Conservation (phyloP, 129 eudicot species). For the Dittrichia graveolens region DNA sequence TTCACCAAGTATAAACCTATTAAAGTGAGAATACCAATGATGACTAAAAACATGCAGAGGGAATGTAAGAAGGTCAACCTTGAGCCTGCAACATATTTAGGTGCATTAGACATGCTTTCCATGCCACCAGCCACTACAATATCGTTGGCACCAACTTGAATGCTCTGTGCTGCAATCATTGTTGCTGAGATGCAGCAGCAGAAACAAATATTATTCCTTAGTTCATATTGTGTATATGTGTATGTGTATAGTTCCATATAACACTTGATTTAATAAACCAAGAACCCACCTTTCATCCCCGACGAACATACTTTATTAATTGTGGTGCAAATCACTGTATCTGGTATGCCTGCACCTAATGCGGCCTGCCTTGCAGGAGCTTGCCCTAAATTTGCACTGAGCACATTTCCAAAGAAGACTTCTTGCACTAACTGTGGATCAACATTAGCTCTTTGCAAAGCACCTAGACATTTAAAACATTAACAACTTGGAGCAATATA, state of each 20-base stretch:
- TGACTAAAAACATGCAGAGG: not conserved
- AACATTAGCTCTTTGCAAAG: conserved; percentile 75
- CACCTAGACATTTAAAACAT: conserved; percentile 40
- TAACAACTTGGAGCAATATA: not conserved
- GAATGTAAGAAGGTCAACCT: conserved; percentile 47
- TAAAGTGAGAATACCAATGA: not conserved
- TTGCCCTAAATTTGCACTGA: conserved; percentile 96
- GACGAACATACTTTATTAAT: conserved; percentile 94
- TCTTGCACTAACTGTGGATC: conserved; percentile 84
- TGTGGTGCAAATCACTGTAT: conserved; percentile 79
- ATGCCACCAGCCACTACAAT: conserved; percentile 94
- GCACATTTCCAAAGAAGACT: conserved; percentile 95
- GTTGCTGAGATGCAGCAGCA: conserved; percentile 53
- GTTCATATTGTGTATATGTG: not conserved
- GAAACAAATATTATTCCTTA: not conserved
- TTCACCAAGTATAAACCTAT: too few relatives aligned
- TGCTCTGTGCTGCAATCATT: conserved; percentile 90
- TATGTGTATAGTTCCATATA: not conserved
- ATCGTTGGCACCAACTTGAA: conserved; percentile 74
- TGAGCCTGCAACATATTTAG: conserved; percentile 72
- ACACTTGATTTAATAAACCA: not conserved
- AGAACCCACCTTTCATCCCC: conserved; percentile 78
- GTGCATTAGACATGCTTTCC: conserved; percentile 99
- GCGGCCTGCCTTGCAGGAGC: conserved; percentile 99
- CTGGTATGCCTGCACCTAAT: conserved; percentile 87